Evolutionary conservation across 2,329 filamentous ascomycete genomes (phyloP).

Genomic region (Coniochaeta hoffmannii): DNA sequence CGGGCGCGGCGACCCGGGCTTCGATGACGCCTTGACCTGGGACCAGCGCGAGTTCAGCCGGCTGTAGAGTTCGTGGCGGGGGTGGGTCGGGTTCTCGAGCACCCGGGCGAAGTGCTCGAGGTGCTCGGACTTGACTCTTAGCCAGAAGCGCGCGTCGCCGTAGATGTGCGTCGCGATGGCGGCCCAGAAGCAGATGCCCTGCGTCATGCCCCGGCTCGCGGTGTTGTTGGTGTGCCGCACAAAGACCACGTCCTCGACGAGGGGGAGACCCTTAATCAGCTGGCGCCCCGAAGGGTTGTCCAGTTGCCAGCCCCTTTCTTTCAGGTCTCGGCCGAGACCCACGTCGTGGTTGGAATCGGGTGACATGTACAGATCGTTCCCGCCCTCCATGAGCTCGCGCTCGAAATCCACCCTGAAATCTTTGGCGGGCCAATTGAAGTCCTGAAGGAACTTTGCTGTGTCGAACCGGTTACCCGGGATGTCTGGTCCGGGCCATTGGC

Average conservation of each 20-base stretch:
- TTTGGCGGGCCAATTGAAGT: not conserved
- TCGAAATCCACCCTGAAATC: not conserved
- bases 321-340: not conserved
- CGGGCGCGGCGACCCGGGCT: not conserved
- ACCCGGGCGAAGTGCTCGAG: slow-evolving; percentile 19
- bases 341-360: not conserved
- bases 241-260: slow-evolving; percentile 25
- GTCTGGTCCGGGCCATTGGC: not conserved
- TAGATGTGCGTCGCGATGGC: slow-evolving; percentile 20
- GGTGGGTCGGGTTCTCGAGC: slow-evolving; percentile 16
- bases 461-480: slow-evolving; percentile 11
- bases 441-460: slow-evolving; percentile 5
- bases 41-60: slow-evolving; percentile 16
- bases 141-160: slow-evolving; percentile 16
- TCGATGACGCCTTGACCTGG: not conserved
- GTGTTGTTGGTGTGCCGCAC: slow-evolving; percentile 15
- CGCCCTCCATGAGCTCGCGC: not conserved
- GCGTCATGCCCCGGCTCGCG: not conserved
- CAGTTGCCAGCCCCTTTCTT: not conserved
- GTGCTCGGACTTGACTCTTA: slow-evolving; percentile 26
- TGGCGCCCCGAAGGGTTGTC: slow-evolving; percentile 3
- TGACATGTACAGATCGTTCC: not conserved
- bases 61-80: slow-evolving; percentile 18
- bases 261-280: slow-evolving; percentile 21
- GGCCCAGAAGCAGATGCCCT: slow-evolving; percentile 24